Percentiles rank a stretch among this genome's conserved stretches.
Evolutionary conservation across 306 rosid species (phyloP).

Genomic region (Quercus glauca): DNA sequence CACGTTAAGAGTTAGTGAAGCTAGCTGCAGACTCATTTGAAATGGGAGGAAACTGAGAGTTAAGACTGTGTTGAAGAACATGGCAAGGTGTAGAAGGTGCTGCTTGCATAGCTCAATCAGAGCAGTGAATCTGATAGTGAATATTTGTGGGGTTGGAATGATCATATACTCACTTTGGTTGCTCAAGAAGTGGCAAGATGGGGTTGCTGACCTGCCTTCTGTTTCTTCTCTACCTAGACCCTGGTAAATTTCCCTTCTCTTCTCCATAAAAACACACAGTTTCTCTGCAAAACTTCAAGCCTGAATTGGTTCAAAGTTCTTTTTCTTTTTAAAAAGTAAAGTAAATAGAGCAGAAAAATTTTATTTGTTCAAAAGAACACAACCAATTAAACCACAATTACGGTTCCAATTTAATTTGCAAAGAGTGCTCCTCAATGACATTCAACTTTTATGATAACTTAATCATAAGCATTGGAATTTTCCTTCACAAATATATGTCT

Average conservation of each 20-base stretch:
- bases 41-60: no score
- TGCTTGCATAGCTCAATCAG: conserved; percentile 32
- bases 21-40: no score
- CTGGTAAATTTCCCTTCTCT: conserved; percentile 26
- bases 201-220: conserved; percentile 21
- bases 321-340: no score
- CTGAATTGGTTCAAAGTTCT: neutral
- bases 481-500: neutral
- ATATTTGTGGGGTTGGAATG: conserved; percentile 36
- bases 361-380: no score
- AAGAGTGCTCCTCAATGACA: no score
- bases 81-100: conserved; percentile 29
- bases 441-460: no score
- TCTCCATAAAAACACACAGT: neutral
- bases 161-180: conserved; percentile 59
- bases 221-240: conserved; percentile 21
- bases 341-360: neutral
- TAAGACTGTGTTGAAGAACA: neutral
- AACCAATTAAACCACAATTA: no score
- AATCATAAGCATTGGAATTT: no score
- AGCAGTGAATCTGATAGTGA: conserved; percentile 22
- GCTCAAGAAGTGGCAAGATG: conserved; percentile 40
- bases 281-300: neutral
- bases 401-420: no score
- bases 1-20: no score